These are phyloP conservation scores for Omphalea diandra DNA, from an alignment of 441 rosid species.

Conservation along the genomic window DNA sequence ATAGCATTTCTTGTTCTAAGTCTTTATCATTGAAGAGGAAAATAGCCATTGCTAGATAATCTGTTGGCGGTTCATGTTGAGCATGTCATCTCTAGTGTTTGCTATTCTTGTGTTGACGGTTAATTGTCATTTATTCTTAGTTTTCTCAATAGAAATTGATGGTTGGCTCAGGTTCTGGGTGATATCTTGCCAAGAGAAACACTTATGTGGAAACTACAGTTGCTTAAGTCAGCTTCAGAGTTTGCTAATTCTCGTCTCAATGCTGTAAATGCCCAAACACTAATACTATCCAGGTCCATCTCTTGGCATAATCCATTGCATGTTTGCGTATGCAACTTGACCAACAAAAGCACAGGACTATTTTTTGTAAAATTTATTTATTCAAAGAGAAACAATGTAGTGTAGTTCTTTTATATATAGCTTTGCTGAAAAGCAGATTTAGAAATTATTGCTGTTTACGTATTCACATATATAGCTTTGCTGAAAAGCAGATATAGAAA, in stretches of 20 bases:
- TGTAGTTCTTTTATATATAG: background rate
- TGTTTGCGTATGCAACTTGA: background rate
- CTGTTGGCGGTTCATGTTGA: background rate
- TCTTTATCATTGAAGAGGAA: background rate
- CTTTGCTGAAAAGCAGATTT: background rate
- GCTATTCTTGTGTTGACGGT: background rate
- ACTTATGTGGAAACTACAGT: conserved; percentile 55
- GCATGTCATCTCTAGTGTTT: background rate
- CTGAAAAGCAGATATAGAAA: background rate
- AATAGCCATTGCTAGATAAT: background rate
- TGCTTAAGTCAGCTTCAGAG: conserved; percentile 53
- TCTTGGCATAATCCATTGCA: conserved; percentile 5
- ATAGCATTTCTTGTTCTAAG: background rate
- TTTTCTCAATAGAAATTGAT: conserved; percentile 23
- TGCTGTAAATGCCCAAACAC: conserved; percentile 51
- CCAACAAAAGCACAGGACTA: no score
- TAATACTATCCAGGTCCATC: conserved; percentile 53
- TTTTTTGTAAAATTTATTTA: background rate
- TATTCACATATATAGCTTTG: background rate
- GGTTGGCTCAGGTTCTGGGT: conserved; percentile 43
- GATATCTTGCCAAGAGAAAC: conserved; percentile 50
- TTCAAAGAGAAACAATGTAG: background rate
- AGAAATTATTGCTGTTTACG: background rate
- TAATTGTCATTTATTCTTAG: background rate
- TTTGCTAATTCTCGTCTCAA: conserved; percentile 50